Evolutionary conservation across 306 rosid genomes (phyloP).

Genomic region (Fragaria iinumae): DNA sequence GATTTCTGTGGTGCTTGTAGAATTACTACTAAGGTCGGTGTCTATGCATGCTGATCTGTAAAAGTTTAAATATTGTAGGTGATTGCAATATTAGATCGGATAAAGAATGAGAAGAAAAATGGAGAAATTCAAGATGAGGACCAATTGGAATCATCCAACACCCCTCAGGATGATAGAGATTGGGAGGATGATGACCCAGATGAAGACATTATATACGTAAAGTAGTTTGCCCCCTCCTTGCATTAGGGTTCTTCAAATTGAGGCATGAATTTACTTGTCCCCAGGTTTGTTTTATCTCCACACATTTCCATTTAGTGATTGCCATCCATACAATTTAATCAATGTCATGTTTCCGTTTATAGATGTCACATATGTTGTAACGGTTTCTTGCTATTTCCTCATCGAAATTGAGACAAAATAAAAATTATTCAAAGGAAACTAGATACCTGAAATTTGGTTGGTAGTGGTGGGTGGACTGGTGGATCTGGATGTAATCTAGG

Average conservation of each 20-base stretch:
- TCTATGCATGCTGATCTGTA: constrained; percentile 23
- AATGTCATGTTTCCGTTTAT: neutral
- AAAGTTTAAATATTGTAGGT: constrained; percentile 53
- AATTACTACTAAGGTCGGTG: constrained; percentile 14
- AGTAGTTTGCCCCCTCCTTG: constrained; percentile 38
- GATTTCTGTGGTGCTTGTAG: constrained; percentile 7
- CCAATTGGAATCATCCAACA: constrained; percentile 39
- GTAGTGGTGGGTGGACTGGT: neutral
- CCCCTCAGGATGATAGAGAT: constrained; percentile 40
- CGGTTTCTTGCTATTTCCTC: neutral
- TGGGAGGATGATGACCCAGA: constrained; percentile 74
- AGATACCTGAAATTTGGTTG: neutral
- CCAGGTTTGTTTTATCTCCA: constrained; percentile 41
- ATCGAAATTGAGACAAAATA: neutral
- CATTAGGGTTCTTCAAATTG: constrained; percentile 16
- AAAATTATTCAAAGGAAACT: neutral
- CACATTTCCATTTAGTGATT: neutral
- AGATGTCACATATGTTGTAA: neutral
- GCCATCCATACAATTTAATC: neutral
- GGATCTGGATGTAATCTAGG: neutral
- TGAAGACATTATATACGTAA: constrained; percentile 72
- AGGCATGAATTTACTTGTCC: constrained; percentile 21
- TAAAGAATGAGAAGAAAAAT: constrained; percentile 58
- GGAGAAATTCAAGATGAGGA: constrained; percentile 29
- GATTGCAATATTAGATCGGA: constrained; percentile 76